Evolutionary conservation across 139 green algal genomes (phyloP).

Genomic region (Diplosphaera chodatii): DNA sequence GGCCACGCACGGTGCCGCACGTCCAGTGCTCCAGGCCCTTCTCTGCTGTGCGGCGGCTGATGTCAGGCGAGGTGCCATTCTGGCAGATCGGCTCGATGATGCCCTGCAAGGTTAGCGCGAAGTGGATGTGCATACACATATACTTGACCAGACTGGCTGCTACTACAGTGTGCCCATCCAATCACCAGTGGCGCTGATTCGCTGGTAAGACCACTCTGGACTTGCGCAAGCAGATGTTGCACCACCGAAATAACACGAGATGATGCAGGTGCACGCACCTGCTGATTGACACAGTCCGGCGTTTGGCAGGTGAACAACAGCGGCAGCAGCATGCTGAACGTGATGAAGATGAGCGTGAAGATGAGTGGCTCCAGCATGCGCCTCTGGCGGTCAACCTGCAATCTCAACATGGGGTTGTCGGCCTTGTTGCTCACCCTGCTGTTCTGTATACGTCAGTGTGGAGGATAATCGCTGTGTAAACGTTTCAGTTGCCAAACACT

Average conservation of each 20-base stretch:
- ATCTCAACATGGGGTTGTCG: neutral
- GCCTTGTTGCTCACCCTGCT: no score
- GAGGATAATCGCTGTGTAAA: no score
- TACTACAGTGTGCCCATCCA: no score
- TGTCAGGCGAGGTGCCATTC: conserved; percentile 27
- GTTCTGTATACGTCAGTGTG: no score
- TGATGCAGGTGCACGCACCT: conserved; percentile 9
- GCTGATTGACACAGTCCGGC: conserved; percentile 50
- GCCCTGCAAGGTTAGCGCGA: conserved; percentile 13
- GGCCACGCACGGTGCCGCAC: conserved; percentile 30
- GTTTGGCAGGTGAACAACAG: conserved; percentile 71
- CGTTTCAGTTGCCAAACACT: no score
- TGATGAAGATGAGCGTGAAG: conserved; percentile 71
- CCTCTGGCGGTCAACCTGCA: conserved; percentile 12
- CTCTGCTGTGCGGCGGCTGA: conserved; percentile 50
- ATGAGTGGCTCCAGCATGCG: conserved; percentile 66
- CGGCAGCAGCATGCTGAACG: conserved; percentile 70
- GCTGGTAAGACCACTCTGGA: no score
- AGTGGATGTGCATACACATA: no score
- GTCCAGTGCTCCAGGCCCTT: conserved; percentile 64
- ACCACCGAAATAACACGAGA: no score
- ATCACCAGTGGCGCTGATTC: no score
- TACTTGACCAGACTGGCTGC: no score
- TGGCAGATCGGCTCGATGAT: conserved; percentile 40
- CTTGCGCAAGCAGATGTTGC: no score